Evolutionary conservation across 192 early-diverging fungal genomes (phyloP), one percentile per base, ranked within the genome.

Genomic region (Funneliformis mosseae): DNA sequence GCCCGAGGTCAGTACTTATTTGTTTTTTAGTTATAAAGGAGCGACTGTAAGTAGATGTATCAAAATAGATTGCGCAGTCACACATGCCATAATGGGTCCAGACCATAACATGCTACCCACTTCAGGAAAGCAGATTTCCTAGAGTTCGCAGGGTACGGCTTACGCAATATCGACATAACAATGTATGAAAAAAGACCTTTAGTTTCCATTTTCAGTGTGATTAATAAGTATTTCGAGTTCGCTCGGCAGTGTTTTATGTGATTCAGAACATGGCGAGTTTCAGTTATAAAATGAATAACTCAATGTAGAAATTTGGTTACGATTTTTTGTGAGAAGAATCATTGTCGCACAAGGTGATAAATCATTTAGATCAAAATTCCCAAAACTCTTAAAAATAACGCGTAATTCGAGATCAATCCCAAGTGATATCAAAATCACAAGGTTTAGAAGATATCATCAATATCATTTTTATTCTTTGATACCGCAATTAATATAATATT

Each of bases 21-120:
- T 4, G 1, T 3, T 92, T 93, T 92, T 86, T 89, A 9, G 18
- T 14, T 8, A 25, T 0, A 42, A 76, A n/a, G 28, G 60, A 63
- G 39, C 2, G n/a, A 38, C 14, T 4, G 74, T 76, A 76, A 76
- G 38, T 76, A 42, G 14, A 76, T 61, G 28, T 14, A 25, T 55
- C 33, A 74, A 76, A 76, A n/a, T 76, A 41, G 41, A 41, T 33
- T 63, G 39, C 21, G 59, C 60, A 63, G 60, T 42, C 75, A 62
- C 75, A 41, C 75, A 76, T 62, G 60, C 6, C n/a, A 76, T 62
- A 62, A 39, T 76, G 75, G 38, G 60, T 76, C 39, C 75, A 63
- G 75, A 63, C 60, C 59, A 62, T 76, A 42, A 21, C 60, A 76
- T 63, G 59, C 60, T 62, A 62, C 75, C 60, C 75, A 76, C 60